Evolutionary conservation across 1,284 basidiomycete species (phyloP), one percentile per base, ranked within the genome.

Genomic region (Sporisorium exsertum): DNA sequence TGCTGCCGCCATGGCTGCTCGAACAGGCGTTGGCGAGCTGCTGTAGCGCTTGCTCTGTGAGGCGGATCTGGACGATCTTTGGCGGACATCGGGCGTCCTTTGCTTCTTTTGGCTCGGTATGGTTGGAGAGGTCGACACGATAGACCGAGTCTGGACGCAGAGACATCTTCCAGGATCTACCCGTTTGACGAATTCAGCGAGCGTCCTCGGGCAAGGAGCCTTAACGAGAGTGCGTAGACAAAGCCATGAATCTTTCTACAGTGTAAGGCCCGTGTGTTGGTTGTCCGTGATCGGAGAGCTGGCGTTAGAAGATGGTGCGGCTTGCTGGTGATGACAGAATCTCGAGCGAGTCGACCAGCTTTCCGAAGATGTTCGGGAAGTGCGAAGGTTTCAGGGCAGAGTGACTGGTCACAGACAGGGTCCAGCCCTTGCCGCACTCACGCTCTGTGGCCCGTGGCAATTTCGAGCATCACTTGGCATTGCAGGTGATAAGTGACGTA

Each of bases 101-200:
- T 3, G 40, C 37, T 8, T 37, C 32, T 29, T 52, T 51, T 32
- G 59, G 8, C 0, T 26, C 33, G 7, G 33, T 22, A n/a, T 42
- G 49, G 40, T 10, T 42, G 9, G 37, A 42, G 9, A 67, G 54
- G 32, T 68, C 64, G 16, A 67, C 64, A 40, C 70, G 64, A 35
- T 72, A 72, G 29, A 72, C 58, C 47, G 70, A 63, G 53, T 72
- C 70, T 7, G 64, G 24, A 16, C 64, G 61, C 35, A 72, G 54
- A 33, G 64, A 67, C 70, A 72, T 72, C 4, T 9, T 55, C 47
- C 27, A 16, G 18, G 20, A 9, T 12, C 27, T 24, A 15, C 22
- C 35, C 22, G 18, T 15, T 15, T 29, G 29, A n/a, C 20, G 29
- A 22, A 18, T 8, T 33, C 16, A 45, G 29, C 43, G 26, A 54